These are phyloP conservation scores for Ramularia endophylla DNA, from an alignment of 2,329 filamentous ascomycete genomes.

Conservation along the genomic window DNA sequence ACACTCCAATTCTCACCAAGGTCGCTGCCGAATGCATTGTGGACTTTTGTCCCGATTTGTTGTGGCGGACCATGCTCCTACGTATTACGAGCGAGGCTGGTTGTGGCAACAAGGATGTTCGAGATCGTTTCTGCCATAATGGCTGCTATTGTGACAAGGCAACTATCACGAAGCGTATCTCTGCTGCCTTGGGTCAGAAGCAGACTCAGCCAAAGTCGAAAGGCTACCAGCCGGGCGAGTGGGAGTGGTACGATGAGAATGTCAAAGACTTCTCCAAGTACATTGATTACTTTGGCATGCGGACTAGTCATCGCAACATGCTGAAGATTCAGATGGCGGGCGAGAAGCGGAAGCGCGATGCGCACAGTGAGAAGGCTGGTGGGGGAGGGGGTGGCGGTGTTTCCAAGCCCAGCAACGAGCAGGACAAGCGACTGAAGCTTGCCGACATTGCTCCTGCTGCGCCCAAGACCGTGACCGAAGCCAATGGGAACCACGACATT, in stretches of 20 bases:
- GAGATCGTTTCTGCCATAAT: conserved; percentile 30
- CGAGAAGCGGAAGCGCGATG: conserved; percentile 16
- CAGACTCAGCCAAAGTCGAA: conserved; percentile 23
- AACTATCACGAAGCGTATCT: conserved; percentile 32
- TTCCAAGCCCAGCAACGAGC: conserved; percentile 7
- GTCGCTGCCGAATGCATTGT: conserved; percentile 31
- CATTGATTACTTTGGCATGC: conserved; percentile 25
- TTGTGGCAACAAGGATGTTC: conserved; percentile 30
- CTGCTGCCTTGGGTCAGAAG: conserved; percentile 31
- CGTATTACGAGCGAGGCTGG: conserved; percentile 29
- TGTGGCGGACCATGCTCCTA: conserved; percentile 31
- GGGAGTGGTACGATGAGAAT: conserved; percentile 24
- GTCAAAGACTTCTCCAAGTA: conserved; percentile 24
- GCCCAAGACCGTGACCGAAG: conserved; percentile 5
- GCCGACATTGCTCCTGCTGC: conserved; percentile 5
- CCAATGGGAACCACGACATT: not conserved
- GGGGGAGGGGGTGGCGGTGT: conserved; percentile 1
- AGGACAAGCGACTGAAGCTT: conserved; percentile 14
- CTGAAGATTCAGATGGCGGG: conserved; percentile 20
- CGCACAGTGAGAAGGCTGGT: conserved; percentile 6
- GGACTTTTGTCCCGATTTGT: conserved; percentile 33
- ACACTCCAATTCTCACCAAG: conserved; percentile 23
- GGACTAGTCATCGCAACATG: conserved; percentile 23
- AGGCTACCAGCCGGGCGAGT: conserved; percentile 17
- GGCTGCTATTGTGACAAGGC: conserved; percentile 31